phyloP scores from a whole-genome alignment of 2,329 filamentous ascomycete species.

The Purpureocillium lavendulum region DNA sequence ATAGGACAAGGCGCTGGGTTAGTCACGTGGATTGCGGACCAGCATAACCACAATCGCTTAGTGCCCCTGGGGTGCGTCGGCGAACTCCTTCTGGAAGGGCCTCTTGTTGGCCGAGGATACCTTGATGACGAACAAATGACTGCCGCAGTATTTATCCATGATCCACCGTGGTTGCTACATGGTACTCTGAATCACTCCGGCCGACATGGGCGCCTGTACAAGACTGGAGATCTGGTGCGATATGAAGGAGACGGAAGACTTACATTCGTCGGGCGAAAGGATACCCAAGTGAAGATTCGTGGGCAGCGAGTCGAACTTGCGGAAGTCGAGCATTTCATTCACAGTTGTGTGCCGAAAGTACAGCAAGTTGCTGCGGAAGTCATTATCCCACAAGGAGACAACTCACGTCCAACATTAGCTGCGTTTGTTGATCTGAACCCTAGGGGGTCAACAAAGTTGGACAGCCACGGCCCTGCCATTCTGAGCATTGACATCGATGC shows the following conservation, averaged over 20 bases:
- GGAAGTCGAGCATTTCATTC: conserved; percentile 8
- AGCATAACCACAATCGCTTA: conserved; percentile 8
- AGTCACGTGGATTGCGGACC: conserved; percentile 15
- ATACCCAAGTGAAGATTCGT: conserved; percentile 12
- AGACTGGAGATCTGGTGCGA: conserved; percentile 11
- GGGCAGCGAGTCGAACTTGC: conserved; percentile 14
- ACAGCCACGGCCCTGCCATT: no score
- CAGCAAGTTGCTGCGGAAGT: conserved; percentile 38
- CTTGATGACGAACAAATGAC: conserved; percentile 27
- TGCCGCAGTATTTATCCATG: conserved; percentile 17
- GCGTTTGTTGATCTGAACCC: no score
- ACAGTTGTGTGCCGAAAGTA: conserved; percentile 24
- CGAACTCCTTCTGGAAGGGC: conserved; percentile 31
- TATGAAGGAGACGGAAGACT: conserved; percentile 9
- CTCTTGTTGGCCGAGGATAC: conserved; percentile 41
- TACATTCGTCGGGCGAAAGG: conserved; percentile 10
- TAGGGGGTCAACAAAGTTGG: no score
- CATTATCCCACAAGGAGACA: no score
- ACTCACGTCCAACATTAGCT: no score
- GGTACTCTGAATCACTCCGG: conserved; percentile 1
- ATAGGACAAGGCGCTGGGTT: conserved; percentile 3
- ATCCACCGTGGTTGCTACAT: conserved; percentile 10
- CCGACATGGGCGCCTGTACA: conserved; percentile 9
- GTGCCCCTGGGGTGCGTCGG: conserved; percentile 15
- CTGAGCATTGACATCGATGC: no score